These are phyloP conservation scores for Neopestalotiopsis rosae DNA, from an alignment of 2,329 filamentous ascomycete species.

Conservation along the genomic window DNA sequence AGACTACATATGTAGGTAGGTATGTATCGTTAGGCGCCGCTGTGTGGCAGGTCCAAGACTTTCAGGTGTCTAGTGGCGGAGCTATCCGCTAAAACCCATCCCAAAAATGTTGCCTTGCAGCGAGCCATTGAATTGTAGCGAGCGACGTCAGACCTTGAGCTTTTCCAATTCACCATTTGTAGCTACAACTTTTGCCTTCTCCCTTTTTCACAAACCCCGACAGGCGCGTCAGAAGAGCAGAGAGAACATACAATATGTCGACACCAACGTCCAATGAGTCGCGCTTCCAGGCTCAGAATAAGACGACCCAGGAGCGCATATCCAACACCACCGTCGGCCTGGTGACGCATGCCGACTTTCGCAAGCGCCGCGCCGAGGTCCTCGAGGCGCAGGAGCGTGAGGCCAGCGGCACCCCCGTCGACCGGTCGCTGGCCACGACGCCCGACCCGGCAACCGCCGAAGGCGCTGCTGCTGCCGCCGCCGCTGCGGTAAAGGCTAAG, in stretches of 20 bases:
- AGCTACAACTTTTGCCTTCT: no score
- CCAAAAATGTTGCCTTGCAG: background rate
- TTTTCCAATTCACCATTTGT: background rate
- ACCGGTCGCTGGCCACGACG: conserved; percentile 53
- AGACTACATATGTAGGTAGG: no score
- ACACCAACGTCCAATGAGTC: conserved; percentile 37
- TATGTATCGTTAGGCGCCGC: no score
- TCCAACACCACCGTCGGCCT: conserved; percentile 90
- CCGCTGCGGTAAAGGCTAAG: conserved; percentile 25
- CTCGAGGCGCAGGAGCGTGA: conserved; percentile 88
- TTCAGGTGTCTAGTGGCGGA: background rate
- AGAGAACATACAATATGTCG: conserved; percentile 24
- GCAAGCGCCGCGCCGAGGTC: conserved; percentile 94
- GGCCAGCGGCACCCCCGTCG: conserved; percentile 47
- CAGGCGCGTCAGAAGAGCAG: background rate
- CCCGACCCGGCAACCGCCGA: conserved; percentile 48
- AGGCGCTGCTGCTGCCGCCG: conserved; percentile 33
- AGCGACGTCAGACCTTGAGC: conserved; percentile 1
- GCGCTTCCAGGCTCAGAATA: conserved; percentile 77
- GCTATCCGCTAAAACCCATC: background rate
- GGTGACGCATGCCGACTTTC: conserved; percentile 90
- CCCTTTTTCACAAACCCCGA: background rate
- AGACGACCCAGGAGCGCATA: conserved; percentile 79
- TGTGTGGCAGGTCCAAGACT: background rate
- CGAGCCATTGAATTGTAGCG: background rate